A percentile compares a stretch with the other conserved stretches of the same genome.
Conservation (phyloP, 208 protist species). For the Leishmania tropica region DNA sequence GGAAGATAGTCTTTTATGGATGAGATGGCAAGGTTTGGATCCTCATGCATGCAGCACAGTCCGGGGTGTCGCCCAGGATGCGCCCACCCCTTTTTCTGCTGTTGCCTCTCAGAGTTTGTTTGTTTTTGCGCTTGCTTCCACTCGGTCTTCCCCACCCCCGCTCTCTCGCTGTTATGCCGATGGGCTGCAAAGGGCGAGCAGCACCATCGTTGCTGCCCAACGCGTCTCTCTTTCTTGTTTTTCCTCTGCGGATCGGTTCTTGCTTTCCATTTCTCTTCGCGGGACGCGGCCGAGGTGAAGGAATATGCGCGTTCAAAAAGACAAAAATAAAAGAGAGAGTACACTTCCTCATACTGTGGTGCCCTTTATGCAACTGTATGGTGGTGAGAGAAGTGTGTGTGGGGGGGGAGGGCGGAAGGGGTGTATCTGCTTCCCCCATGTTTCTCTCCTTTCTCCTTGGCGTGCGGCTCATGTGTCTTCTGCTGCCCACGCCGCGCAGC, state of each 20-base stretch:
- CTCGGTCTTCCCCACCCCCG: not conserved
- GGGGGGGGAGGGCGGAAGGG: not conserved
- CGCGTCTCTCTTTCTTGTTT: not conserved
- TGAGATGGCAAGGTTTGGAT: not conserved
- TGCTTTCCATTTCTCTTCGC: not conserved
- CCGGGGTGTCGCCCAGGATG: not conserved
- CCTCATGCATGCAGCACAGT: not conserved
- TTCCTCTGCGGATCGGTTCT: not conserved
- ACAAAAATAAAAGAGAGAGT: not conserved
- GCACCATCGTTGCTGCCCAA: not conserved
- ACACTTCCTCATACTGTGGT: not conserved
- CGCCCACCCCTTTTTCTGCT: not conserved
- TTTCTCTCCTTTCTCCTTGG: constrained; percentile 12
- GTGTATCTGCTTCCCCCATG: not conserved
- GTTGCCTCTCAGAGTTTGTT: not conserved
- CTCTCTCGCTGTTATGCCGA: not conserved
- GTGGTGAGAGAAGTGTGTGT: not conserved
- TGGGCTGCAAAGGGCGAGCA: not conserved
- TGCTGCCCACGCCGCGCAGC: not conserved
- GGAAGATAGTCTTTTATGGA: not conserved
- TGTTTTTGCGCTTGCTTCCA: not conserved
- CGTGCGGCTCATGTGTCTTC: not conserved
- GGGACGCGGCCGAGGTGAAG: not conserved
- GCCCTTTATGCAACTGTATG: not conserved
- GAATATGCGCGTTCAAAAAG: not conserved